These are phyloP conservation scores for Saprolegnia diclina DNA, from an alignment of 352 stramenopile species.

Conservation along the genomic window DNA sequence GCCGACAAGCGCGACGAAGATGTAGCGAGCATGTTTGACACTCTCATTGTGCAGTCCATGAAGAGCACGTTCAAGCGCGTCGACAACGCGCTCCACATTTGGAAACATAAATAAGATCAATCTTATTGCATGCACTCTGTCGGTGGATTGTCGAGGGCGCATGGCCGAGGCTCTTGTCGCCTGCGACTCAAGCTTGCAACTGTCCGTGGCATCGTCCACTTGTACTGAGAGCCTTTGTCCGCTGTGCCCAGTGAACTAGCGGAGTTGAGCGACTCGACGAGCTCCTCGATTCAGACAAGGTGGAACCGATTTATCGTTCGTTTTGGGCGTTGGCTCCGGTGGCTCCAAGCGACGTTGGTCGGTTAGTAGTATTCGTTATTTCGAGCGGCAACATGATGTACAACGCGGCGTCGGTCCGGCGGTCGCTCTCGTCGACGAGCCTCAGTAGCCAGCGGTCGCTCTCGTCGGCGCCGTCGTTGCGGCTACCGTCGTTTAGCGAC, in stretches of 20 bases:
- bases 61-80: slow-evolving; percentile 12
- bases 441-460: background rate
- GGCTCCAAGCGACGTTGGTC: too few relatives aligned
- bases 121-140: too few relatives aligned
- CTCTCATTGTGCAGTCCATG: slow-evolving; percentile 1
- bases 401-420: background rate
- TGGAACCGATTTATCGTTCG: too few relatives aligned
- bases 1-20: slow-evolving; percentile 40
- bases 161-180: too few relatives aligned
- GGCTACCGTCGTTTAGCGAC: slow-evolving; percentile 59
- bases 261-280: too few relatives aligned
- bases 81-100: slow-evolving; percentile 15
- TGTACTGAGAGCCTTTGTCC: too few relatives aligned
- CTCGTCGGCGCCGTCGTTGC: slow-evolving; percentile 3
- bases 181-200: too few relatives aligned
- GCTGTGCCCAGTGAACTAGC: too few relatives aligned
- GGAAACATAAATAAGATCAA: slow-evolving; percentile 20
- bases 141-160: too few relatives aligned
- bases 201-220: too few relatives aligned
- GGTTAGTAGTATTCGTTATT: background rate
- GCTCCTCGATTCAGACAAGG: too few relatives aligned
- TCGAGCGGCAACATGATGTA: background rate
- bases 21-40: background rate
- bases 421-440: background rate
- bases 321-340: too few relatives aligned